These are phyloP conservation scores for Globisporangium barbulae DNA, from an alignment of 352 stramenopile genomes.

Conservation along the genomic window DNA sequence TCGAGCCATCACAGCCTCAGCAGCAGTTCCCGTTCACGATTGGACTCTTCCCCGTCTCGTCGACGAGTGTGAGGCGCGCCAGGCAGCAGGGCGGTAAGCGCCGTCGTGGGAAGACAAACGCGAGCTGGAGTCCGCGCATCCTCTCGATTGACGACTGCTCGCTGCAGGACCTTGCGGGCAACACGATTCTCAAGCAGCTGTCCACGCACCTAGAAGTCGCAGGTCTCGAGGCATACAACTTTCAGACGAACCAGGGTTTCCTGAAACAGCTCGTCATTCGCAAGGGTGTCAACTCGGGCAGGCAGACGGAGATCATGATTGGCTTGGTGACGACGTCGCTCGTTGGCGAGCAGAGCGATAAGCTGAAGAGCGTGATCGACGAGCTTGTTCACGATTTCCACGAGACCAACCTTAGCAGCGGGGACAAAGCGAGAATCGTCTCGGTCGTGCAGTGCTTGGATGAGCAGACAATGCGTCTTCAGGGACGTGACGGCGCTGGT, in stretches of 20 bases:
- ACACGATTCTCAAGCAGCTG: constrained; percentile 41
- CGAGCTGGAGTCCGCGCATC: constrained; percentile 59
- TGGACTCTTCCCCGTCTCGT: constrained; percentile 64
- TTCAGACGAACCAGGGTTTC: constrained; percentile 49
- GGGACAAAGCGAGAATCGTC: constrained; percentile 26
- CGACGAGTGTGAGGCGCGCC: constrained; percentile 38
- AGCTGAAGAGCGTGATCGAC: constrained; percentile 31
- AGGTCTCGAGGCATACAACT: constrained; percentile 53
- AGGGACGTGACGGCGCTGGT: not conserved
- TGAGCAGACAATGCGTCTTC: constrained; percentile 52
- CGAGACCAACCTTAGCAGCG: not conserved
- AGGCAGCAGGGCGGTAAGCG: constrained; percentile 35
- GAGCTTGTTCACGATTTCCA: constrained; percentile 27
- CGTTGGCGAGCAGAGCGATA: constrained; percentile 28
- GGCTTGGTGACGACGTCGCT: constrained; percentile 58
- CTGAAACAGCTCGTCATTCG: constrained; percentile 71
- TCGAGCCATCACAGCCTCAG: not conserved
- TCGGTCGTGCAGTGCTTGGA: constrained; percentile 67
- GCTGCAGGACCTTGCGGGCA: constrained; percentile 42
- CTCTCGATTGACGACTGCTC: constrained; percentile 61
- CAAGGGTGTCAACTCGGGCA: constrained; percentile 27
- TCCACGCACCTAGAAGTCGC: constrained; percentile 24
- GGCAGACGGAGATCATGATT: constrained; percentile 51
- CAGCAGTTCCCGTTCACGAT: constrained; percentile 47
- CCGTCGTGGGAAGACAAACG: constrained; percentile 24